These are phyloP conservation scores for Acer negundo DNA, from an alignment of 345 rosid species.

Conservation along the genomic window DNA sequence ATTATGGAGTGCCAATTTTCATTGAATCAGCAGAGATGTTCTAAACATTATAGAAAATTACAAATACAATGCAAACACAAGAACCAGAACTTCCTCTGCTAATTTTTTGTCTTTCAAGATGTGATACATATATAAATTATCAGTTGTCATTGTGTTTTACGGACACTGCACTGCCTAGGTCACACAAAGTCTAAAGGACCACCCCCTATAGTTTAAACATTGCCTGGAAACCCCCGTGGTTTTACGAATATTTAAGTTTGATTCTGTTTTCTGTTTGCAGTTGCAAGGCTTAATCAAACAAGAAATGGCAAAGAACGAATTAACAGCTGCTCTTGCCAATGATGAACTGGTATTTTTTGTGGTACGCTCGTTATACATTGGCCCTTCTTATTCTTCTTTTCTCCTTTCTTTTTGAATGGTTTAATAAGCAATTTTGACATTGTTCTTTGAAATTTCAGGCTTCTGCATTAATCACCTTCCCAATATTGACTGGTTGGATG, in stretches of 20 bases:
- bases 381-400: background rate
- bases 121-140: background rate
- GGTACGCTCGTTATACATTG: conserved; percentile 40
- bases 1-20: background rate
- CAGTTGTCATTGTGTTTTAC: background rate
- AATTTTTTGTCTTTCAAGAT: background rate
- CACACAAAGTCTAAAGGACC: background rate
- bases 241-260: background rate
- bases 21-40: background rate
- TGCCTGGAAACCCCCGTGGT: background rate
- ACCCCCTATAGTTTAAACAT: background rate
- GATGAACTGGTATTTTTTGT: conserved; percentile 68
- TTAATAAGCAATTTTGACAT: background rate
- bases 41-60: background rate
- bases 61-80: background rate
- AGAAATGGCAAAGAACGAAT: conserved; percentile 60
- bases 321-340: conserved; percentile 62
- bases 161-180: background rate
- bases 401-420: background rate
- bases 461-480: conserved; percentile 69
- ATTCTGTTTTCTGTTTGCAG: conserved; percentile 34
- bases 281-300: conserved; percentile 66
- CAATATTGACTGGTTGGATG: conserved; percentile 64
- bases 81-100: background rate
- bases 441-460: conserved; percentile 52